These are phyloP conservation scores for Phytophthora pinifolia DNA, from an alignment of 352 stramenopile species.

Conservation along the genomic window DNA sequence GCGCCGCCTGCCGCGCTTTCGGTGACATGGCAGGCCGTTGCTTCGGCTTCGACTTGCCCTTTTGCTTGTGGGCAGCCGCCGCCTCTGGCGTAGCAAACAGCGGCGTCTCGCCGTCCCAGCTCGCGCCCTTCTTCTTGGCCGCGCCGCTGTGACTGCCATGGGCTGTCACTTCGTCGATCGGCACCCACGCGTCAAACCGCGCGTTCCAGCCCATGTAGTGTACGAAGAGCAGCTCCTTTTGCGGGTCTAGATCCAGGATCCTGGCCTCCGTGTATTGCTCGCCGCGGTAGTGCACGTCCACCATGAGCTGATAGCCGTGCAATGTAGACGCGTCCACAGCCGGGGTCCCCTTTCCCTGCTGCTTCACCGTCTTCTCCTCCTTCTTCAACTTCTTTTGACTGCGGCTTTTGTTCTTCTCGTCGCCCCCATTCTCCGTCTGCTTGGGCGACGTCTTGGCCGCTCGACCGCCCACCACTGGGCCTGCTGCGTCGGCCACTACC, in stretches of 20 bases:
- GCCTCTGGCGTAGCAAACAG: conserved; percentile 35
- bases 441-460: conserved; percentile 16
- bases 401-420: conserved; percentile 21
- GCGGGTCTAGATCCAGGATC: conserved; percentile 47
- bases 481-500: conserved; percentile 6
- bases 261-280: conserved; percentile 67
- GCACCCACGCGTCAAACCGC: conserved; percentile 67
- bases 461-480: conserved; percentile 4
- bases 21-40: conserved; percentile 6
- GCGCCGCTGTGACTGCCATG: conserved; percentile 52
- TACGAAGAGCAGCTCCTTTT: conserved; percentile 43
- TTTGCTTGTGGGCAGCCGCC: not conserved
- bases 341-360: conserved; percentile 3
- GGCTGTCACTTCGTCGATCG: conserved; percentile 39
- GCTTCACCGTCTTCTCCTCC: conserved; percentile 1
- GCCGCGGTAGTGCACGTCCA: conserved; percentile 57
- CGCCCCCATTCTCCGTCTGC: conserved; percentile 15
- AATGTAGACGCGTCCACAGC: conserved; percentile 6
- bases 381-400: conserved; percentile 36
- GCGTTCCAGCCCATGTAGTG: conserved; percentile 84
- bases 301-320: conserved; percentile 45
- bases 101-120: conserved; percentile 57
- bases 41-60: conserved; percentile 10
- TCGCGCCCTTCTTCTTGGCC: conserved; percentile 31
- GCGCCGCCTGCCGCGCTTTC: conserved; percentile 10